These are phyloP conservation scores for Closterium sp. DNA, from an alignment of 139 green algal species.

Conservation along the genomic window DNA sequence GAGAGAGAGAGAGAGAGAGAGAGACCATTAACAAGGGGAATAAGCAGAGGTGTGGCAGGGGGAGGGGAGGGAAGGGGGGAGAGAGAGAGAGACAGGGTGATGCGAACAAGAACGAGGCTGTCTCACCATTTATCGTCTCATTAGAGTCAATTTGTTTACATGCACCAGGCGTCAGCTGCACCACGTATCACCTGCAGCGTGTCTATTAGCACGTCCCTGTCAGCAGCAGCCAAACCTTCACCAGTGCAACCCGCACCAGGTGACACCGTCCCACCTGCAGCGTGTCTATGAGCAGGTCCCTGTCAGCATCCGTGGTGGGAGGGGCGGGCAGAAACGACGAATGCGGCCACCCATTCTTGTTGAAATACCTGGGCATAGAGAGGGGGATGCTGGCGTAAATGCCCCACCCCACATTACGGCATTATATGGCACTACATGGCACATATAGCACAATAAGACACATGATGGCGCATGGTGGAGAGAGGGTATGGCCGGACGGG, in stretches of 20 bases:
- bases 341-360: constrained; percentile 77
- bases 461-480: too few species aligned
- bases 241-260: too few species aligned
- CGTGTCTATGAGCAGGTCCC: constrained; percentile 74
- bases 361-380: constrained; percentile 62
- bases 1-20: too few species aligned
- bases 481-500: too few species aligned
- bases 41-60: too few species aligned
- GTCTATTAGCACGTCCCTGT: constrained; percentile 77
- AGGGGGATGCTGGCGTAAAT: background rate
- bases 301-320: constrained; percentile 68
- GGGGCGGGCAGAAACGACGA: constrained; percentile 47
- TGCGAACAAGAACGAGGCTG: too few species aligned
- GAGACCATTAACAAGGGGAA: too few species aligned
- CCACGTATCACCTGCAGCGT: constrained; percentile 55
- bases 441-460: too few species aligned
- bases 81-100: too few species aligned
- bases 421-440: background rate
- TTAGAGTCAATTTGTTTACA: background rate
- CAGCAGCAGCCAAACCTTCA: too few species aligned
- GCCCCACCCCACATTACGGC: constrained; percentile 14
- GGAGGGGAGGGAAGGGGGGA: too few species aligned
- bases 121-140: background rate
- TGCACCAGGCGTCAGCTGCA: background rate
- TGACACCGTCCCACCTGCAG: constrained; percentile 55